These are phyloP conservation scores for Ogataea parapolymorpha DNA, from an alignment of 805 yeast species.

Conservation along the genomic window DNA sequence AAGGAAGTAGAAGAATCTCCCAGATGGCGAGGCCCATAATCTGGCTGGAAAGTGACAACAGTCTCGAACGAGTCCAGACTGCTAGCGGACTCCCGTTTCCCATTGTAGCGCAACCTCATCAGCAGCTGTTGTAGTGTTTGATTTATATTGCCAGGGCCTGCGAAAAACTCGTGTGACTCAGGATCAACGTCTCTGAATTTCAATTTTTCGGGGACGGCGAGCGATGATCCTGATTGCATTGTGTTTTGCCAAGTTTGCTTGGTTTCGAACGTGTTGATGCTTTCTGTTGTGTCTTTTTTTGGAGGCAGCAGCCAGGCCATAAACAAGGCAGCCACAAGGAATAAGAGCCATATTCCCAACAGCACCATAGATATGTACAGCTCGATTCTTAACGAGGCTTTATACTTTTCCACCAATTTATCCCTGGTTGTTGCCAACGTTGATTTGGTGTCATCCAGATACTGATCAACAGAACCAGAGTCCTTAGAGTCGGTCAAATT, in stretches of 20 bases:
- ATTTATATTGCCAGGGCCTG: constrained; percentile 21
- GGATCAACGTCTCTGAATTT: not conserved
- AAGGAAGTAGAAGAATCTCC: constrained; percentile 7
- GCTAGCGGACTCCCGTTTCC: not conserved
- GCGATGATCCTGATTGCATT: not conserved
- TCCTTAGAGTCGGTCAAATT: constrained; percentile 4
- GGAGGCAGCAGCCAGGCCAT: not conserved
- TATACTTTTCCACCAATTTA: constrained; percentile 33
- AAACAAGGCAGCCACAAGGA: constrained; percentile 1
- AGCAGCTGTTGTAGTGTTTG: constrained; percentile 15
- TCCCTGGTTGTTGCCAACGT: constrained; percentile 26
- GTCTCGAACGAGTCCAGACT: constrained; percentile 8
- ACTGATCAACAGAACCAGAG: constrained; percentile 11
- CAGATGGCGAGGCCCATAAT: constrained; percentile 2
- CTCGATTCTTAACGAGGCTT: constrained; percentile 41
- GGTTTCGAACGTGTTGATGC: not conserved
- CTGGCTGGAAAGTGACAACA: constrained; percentile 2
- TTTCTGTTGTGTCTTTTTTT: not conserved
- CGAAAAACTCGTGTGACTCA: constrained; percentile 5
- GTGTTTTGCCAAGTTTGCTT: not conserved
- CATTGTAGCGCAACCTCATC: constrained; percentile 8
- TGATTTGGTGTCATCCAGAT: constrained; percentile 19
- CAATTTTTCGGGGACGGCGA: constrained; percentile 2
- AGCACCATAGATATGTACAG: constrained; percentile 44
- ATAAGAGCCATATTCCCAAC: constrained; percentile 16